Conservation (phyloP, 2,329 filamentous ascomycete species). For the Aureobasidium vineae region DNA sequence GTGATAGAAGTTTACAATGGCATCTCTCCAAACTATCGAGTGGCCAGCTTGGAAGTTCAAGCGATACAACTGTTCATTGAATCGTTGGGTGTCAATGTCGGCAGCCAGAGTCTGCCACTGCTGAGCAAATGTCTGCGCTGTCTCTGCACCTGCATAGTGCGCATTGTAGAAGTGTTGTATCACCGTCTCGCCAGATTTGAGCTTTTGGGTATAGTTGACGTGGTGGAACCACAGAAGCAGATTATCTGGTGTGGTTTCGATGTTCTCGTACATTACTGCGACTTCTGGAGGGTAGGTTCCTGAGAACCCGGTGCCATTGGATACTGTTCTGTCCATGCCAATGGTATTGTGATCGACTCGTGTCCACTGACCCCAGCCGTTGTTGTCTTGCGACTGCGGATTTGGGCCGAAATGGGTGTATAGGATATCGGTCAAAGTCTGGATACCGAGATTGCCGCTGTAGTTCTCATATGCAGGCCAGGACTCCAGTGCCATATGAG, state of each 20-base stretch:
- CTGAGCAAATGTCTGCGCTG: conserved; percentile 57
- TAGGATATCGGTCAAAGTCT: conserved; percentile 67
- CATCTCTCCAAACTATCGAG: conserved; percentile 67
- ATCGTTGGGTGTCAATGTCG: conserved; percentile 60
- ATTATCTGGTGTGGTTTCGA: conserved; percentile 64
- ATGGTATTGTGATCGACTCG: conserved; percentile 59
- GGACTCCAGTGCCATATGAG: conserved; percentile 63
- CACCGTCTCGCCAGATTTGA: conserved; percentile 64
- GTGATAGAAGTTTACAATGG: conserved; percentile 63
- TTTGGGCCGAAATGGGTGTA: conserved; percentile 67
- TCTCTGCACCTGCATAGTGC: conserved; percentile 60
- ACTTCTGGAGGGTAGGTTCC: conserved; percentile 66
- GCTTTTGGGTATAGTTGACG: conserved; percentile 62
- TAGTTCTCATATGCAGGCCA: conserved; percentile 73
- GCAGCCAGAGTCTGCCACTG: conserved; percentile 57
- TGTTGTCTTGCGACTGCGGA: conserved; percentile 63
- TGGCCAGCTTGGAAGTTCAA: conserved; percentile 67
- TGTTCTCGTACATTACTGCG: conserved; percentile 57
- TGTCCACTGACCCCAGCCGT: conserved; percentile 71
- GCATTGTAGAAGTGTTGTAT: conserved; percentile 66
- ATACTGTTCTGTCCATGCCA: conserved; percentile 69
- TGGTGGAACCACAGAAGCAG: conserved; percentile 74
- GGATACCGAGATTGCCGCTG: conserved; percentile 66
- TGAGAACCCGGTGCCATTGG: conserved; percentile 64
- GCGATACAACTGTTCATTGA: conserved; percentile 57